Evolutionary conservation across 164 flowering plant species (phyloP).

Genomic region (Santalum album): DNA sequence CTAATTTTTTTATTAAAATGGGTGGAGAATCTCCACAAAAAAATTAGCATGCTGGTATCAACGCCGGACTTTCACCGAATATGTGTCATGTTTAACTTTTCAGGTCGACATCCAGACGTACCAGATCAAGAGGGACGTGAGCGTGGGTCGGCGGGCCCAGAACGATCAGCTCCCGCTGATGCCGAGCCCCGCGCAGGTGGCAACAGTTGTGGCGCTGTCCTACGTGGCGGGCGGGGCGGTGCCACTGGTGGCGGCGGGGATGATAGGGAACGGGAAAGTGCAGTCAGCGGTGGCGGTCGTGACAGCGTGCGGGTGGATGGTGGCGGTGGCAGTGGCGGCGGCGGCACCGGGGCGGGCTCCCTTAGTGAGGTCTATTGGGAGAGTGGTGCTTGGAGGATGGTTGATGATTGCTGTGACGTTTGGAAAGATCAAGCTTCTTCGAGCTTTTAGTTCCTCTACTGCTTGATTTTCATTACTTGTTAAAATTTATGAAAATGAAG

Average conservation of each 20-base stretch:
- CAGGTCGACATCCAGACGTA: neutral
- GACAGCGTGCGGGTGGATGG: neutral
- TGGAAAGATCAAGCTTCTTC: neutral
- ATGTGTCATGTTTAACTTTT: no score
- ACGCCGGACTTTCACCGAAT: no score
- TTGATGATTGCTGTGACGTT: neutral
- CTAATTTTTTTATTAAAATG: no score
- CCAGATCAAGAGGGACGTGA: neutral
- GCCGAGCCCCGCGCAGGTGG: neutral
- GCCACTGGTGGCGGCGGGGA: neutral
- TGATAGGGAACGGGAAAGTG: neutral
- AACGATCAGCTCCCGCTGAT: neutral
- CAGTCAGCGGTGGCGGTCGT: neutral
- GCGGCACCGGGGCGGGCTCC: neutral
- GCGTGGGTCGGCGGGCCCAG: neutral
- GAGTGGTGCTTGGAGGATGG: neutral
- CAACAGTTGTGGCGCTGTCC: neutral
- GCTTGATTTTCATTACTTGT: no score
- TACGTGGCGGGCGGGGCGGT: neutral
- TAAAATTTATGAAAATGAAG: no score
- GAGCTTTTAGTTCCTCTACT: no score
- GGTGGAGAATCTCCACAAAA: no score
- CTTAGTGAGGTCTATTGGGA: neutral
- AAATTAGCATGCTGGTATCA: no score
- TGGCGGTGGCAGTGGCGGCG: neutral